These are phyloP conservation scores for Aspergillus baeticus DNA, from an alignment of 495 filamentous ascomycete genomes.

Conservation along the genomic window DNA sequence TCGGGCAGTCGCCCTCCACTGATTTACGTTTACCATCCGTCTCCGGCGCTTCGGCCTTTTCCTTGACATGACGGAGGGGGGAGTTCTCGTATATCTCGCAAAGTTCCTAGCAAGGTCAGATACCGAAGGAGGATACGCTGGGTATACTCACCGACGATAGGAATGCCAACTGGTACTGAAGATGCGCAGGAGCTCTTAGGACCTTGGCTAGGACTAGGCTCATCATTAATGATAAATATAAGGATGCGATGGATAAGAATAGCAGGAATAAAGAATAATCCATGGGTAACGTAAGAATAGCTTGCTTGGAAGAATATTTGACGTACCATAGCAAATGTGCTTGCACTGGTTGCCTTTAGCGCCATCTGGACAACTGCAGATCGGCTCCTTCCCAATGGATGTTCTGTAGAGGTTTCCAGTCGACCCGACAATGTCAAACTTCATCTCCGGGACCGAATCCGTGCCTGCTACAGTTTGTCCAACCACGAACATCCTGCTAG, in stretches of 20 bases:
- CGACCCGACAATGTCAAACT: conserved; percentile 67
- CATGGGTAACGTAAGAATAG: conserved; percentile 2
- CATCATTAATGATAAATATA: conserved; percentile 17
- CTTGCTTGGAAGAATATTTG: background rate
- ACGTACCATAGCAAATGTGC: conserved; percentile 62
- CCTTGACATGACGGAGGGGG: conserved; percentile 25
- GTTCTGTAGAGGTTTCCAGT: conserved; percentile 75
- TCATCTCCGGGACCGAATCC: conserved; percentile 45
- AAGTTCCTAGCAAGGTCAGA: conserved; percentile 50
- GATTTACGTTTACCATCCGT: conserved; percentile 55
- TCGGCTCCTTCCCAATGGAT: conserved; percentile 52
- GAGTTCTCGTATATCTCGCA: conserved; percentile 41
- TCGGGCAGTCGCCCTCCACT: conserved; percentile 73
- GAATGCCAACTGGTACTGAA: conserved; percentile 75
- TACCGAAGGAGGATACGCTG: too few species aligned
- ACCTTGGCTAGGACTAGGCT: conserved; percentile 60
- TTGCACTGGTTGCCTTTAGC: conserved; percentile 72
- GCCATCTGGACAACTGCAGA: conserved; percentile 67
- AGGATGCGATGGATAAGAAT: conserved; percentile 13
- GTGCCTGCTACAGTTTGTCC: conserved; percentile 44
- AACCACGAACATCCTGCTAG: conserved; percentile 59
- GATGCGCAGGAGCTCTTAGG: conserved; percentile 59
- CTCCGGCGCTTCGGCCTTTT: conserved; percentile 15
- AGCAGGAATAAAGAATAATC: conserved; percentile 11
- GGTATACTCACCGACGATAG: conserved; percentile 47